Evolutionary conservation across 805 yeast species (phyloP).

Genomic region (Priceomyces melissophilus): DNA sequence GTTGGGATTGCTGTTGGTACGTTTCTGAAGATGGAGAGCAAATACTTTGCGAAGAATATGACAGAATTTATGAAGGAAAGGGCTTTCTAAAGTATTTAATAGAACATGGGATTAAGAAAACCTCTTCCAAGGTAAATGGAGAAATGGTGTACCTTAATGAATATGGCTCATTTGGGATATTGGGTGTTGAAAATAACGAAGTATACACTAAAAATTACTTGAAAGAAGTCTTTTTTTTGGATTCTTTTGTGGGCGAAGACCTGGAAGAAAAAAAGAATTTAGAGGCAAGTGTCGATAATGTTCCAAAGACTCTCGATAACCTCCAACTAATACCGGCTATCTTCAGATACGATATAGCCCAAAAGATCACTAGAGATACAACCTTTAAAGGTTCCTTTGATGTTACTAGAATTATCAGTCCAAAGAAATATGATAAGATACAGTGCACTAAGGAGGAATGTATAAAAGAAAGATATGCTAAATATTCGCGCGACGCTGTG

Average conservation of each 20-base stretch:
- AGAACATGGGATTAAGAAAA: constrained; percentile 1
- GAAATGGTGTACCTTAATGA: background rate
- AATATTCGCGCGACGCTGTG: background rate
- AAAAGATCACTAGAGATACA: constrained; percentile 2
- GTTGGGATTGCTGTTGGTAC: too few species aligned
- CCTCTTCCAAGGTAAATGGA: background rate
- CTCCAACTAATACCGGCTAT: background rate
- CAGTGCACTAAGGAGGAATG: background rate
- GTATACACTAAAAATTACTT: background rate
- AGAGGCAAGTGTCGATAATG: background rate
- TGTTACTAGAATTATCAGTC: background rate
- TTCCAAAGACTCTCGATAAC: background rate
- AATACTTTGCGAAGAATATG: background rate
- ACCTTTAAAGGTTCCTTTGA: constrained; percentile 1
- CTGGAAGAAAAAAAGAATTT: background rate
- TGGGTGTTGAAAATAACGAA: background rate
- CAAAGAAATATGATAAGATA: constrained; percentile 1
- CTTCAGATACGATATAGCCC: background rate
- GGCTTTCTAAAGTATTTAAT: constrained; percentile 1
- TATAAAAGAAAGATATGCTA: background rate
- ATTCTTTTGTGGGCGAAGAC: background rate
- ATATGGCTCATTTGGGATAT: background rate
- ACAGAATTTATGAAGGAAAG: background rate
- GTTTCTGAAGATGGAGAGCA: background rate
- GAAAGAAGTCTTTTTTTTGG: background rate